Evolutionary conservation across 2,329 filamentous ascomycete species (phyloP).

Genomic region (Venturia carpophila): DNA sequence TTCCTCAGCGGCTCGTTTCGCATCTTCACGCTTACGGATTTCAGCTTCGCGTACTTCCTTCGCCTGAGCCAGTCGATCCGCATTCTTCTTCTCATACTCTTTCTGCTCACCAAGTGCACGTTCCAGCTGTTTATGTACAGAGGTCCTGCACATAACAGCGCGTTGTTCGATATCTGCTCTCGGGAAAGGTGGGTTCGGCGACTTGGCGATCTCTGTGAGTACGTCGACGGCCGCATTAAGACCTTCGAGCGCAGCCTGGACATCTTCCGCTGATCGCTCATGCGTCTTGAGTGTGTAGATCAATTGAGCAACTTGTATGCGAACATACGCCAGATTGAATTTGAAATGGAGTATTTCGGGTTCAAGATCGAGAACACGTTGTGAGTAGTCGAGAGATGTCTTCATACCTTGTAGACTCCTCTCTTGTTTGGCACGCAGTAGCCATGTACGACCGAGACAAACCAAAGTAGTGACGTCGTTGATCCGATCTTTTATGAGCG

Average conservation of each 20-base stretch:
- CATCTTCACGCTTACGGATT: slow-evolving; percentile 67
- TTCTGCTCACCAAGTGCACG: slow-evolving; percentile 75
- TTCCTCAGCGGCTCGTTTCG: slow-evolving; percentile 58
- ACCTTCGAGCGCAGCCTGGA: slow-evolving; percentile 70
- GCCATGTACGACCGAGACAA: slow-evolving; percentile 81
- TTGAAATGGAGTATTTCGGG: slow-evolving; percentile 85
- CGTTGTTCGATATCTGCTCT: slow-evolving; percentile 86
- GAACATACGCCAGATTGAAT: slow-evolving; percentile 97
- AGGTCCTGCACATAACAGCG: slow-evolving; percentile 95
- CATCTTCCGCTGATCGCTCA: slow-evolving; percentile 69
- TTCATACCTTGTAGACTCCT: slow-evolving; percentile 55
- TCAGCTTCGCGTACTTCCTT: slow-evolving; percentile 74
- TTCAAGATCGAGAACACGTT: slow-evolving; percentile 64
- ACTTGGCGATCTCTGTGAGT: slow-evolving; percentile 52
- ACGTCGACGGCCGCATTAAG: slow-evolving; percentile 77
- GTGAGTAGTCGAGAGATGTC: slow-evolving; percentile 55
- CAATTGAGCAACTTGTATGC: slow-evolving; percentile 82
- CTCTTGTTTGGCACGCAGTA: slow-evolving; percentile 68
- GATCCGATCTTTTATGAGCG: slow-evolving; percentile 65
- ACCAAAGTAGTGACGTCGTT: slow-evolving; percentile 73
- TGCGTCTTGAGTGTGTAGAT: slow-evolving; percentile 68
- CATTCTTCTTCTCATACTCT: slow-evolving; percentile 90
- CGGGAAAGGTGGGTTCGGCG: slow-evolving; percentile 73
- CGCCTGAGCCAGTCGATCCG: slow-evolving; percentile 75
- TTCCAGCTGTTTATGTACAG: slow-evolving; percentile 84